Evolutionary conservation across 106 monocot species (phyloP).

Genomic region (Allium sativum): DNA sequence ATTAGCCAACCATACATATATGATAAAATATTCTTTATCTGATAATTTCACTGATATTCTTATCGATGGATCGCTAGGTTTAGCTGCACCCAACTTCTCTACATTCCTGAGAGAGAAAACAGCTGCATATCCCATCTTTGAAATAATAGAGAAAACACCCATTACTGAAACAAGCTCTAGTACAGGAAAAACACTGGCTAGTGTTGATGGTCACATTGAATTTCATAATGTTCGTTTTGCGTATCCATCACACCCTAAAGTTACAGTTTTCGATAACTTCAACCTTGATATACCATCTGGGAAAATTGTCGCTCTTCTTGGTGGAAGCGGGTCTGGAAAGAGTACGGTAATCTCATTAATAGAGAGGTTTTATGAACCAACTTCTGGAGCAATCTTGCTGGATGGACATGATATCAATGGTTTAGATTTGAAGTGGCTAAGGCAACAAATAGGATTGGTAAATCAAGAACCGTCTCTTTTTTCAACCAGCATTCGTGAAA

Average conservation of each 20-base stretch:
- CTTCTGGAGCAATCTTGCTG: conserved; percentile 36
- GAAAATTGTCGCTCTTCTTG: conserved; percentile 83
- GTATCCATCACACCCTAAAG: conserved; percentile 92
- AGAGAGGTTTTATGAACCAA: conserved; percentile 95
- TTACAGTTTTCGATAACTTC: conserved; percentile 45
- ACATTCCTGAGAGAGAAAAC: conserved; percentile 75
- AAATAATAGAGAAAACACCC: conserved; percentile 81
- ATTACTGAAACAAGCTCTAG: conserved; percentile 25
- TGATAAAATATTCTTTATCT: too few species aligned
- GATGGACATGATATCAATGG: conserved; percentile 51
- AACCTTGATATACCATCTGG: conserved; percentile 72
- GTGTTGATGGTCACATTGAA: conserved; percentile 66
- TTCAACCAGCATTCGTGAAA: conserved; percentile 70
- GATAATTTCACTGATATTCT: too few species aligned
- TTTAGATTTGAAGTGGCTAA: conserved; percentile 62
- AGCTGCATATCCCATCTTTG: conserved; percentile 79
- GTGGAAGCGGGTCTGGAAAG: conserved; percentile 95
- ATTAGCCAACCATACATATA: too few species aligned
- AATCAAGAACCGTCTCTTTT: conserved; percentile 79
- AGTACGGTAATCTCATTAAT: conserved; percentile 91
- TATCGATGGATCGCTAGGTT: conserved; percentile 58
- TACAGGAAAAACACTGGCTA: conserved; percentile 29
- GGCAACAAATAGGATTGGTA: conserved; percentile 57
- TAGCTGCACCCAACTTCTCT: conserved; percentile 75
- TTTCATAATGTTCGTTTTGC: conserved; percentile 58